Base-by-base conservation (phyloP, 495 filamentous ascomycete species). In the Podospora australis region DNA sequence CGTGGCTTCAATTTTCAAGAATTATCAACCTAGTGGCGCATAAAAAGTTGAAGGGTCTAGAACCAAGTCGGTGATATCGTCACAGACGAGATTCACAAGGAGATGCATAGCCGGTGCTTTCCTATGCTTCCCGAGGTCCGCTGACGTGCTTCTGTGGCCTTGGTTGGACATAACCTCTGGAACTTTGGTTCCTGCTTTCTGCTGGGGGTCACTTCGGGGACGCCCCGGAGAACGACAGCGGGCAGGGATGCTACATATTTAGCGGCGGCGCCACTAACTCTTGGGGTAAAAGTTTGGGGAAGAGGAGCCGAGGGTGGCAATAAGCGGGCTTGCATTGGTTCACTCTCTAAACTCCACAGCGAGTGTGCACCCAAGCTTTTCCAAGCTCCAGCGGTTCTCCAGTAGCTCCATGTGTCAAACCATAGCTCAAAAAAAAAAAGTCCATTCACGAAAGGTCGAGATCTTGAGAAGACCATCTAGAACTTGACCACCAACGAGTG, bases 111-210 rank as follows among this genome's bases (percentile, higher is more conserved):
- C 44, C 32, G 44, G 2, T 7, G 20, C 22, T 24, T 25, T 41
- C 42, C 24, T 45, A 13, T 28, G 30, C 6, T 48, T 48, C 45
- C 45, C 45, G 34, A 39, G 45, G 45, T 39, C 41, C 41, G 41
- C 39, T 23, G 16, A 4, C 36, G 36, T 2, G 7, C 39, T 20
- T 17, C 19, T 13, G 39, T 14, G 16, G 30, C 9, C 30, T n/a
- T n/a, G n/a, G n/a, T n/a, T n/a, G n/a, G n/a, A n/a, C n/a, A n/a
- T n/a, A n/a, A n/a, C n/a, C n/a, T n/a, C n/a, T n/a, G n/a, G n/a
- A n/a, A n/a, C n/a, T n/a, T n/a, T n/a, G n/a, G n/a, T n/a, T n/a
- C n/a, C n/a, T n/a, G n/a, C n/a, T n/a, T n/a, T n/a, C n/a, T n/a
- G n/a, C n/a, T n/a, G n/a, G n/a, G n/a, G n/a, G n/a, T n/a, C n/a